Evolutionary conservation across 2,329 filamentous ascomycete species (phyloP).

Genomic region (Capronia epimyces): DNA sequence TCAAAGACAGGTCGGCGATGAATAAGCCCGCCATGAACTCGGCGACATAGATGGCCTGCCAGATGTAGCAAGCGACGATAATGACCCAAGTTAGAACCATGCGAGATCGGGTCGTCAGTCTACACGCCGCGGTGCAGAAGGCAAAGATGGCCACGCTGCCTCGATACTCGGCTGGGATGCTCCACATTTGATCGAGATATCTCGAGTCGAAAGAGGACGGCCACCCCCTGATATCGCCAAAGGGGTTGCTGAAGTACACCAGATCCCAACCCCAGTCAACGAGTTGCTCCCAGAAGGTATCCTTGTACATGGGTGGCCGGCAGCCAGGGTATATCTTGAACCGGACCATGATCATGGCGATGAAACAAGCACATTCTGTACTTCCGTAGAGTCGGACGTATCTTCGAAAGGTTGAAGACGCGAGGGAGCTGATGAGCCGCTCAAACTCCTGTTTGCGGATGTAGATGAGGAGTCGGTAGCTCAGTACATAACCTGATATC

Average conservation of each 20-base stretch:
- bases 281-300: neutral
- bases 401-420: conserved; percentile 33
- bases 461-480: neutral
- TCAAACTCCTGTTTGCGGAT: conserved; percentile 1
- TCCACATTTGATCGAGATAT: conserved; percentile 33
- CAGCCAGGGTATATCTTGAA: conserved; percentile 25
- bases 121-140: neutral
- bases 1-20: conserved; percentile 13
- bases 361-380: neutral
- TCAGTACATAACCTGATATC: conserved; percentile 52
- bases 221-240: conserved; percentile 6
- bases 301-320: conserved; percentile 10
- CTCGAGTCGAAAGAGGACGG: conserved; percentile 8
- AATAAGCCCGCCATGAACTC: conserved; percentile 14
- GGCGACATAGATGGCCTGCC: conserved; percentile 2
- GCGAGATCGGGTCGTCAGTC: conserved; percentile 1
- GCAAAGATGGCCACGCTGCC: conserved; percentile 33
- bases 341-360: neutral
- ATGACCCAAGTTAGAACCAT: conserved; percentile 3
- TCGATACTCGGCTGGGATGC: conserved; percentile 43
- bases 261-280: neutral
- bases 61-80: conserved; percentile 3
- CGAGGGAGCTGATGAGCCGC: conserved; percentile 14
- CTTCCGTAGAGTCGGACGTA: conserved; percentile 28
- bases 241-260: neutral